Evolutionary conservation across 2,329 filamentous ascomycete genomes (phyloP).

Genomic region (Trichoderma sp.): DNA sequence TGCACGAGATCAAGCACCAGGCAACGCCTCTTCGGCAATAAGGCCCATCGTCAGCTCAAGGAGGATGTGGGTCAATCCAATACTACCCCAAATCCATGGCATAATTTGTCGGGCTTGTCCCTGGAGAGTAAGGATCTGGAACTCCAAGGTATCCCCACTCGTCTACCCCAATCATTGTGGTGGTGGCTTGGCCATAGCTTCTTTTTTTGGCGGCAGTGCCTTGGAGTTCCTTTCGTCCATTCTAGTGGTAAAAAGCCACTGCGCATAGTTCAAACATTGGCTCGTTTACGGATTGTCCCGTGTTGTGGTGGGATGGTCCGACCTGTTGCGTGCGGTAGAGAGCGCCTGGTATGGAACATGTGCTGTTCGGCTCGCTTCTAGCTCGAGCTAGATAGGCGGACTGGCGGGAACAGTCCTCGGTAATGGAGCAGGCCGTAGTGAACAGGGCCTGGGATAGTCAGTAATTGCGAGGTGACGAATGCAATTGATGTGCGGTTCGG

Average conservation of each 20-base stretch:
- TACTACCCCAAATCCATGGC: slow-evolving; percentile 13
- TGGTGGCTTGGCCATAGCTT: slow-evolving; percentile 11
- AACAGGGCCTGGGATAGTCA: background rate
- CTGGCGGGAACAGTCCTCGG: slow-evolving; percentile 7
- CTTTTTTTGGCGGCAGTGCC: background rate
- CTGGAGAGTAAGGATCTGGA: slow-evolving; percentile 14
- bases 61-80: slow-evolving; percentile 8
- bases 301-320: background rate
- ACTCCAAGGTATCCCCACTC: slow-evolving; percentile 4
- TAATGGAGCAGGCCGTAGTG: background rate
- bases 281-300: background rate
- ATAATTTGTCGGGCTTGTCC: slow-evolving; percentile 5
- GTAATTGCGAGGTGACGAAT: background rate
- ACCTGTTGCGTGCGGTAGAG: background rate
- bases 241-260: background rate
- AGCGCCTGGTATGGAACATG: background rate
- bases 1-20: slow-evolving; percentile 17
- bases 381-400: background rate
- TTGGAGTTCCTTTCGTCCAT: slow-evolving; percentile 17
- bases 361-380: background rate
- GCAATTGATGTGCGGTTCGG: background rate
- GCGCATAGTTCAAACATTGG: background rate
- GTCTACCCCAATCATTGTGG: slow-evolving; percentile 7
- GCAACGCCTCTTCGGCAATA: slow-evolving; percentile 16
- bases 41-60: slow-evolving; percentile 15